These are phyloP conservation scores for Avicennia marina DNA, from an alignment of 257 asterid genomes.

Conservation along the genomic window DNA sequence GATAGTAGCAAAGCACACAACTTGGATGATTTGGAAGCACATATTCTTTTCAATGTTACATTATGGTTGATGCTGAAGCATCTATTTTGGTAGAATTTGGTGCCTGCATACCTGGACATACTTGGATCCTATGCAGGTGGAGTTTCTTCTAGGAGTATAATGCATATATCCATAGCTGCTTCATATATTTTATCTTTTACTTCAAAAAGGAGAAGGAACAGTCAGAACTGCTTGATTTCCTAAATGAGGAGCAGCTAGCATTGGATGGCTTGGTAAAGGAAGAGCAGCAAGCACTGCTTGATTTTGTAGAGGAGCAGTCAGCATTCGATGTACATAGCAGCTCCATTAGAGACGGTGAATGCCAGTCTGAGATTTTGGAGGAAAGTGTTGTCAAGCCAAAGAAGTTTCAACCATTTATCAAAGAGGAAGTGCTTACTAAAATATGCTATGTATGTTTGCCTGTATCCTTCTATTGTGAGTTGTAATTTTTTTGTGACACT, in stretches of 20 bases:
- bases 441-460: slow-evolving; percentile 52
- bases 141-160: too few species aligned
- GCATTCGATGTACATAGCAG: slow-evolving; percentile 60
- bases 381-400: slow-evolving; percentile 37
- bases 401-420: slow-evolving; percentile 68
- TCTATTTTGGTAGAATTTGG: background rate
- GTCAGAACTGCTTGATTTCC: slow-evolving; percentile 19
- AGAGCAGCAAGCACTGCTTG: slow-evolving; percentile 5
- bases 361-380: slow-evolving; percentile 37
- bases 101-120: too few species aligned
- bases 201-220: slow-evolving; percentile 47
- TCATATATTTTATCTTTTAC: slow-evolving; percentile 12
- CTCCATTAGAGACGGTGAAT: slow-evolving; percentile 40
- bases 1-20: background rate
- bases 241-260: slow-evolving; percentile 19
- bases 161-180: too few species aligned
- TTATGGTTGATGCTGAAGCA: background rate
- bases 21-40: background rate
- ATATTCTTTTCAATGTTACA: background rate
- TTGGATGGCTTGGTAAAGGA: background rate
- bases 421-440: slow-evolving; percentile 70
- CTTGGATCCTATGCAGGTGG: too few species aligned
- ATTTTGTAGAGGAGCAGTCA: slow-evolving; percentile 41
- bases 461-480: slow-evolving; percentile 3
- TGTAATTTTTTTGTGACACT: slow-evolving; percentile 1